phyloP scores from a whole-genome alignment of 2,329 filamentous ascomycete genomes.

The Taxawa tesnikishii region DNA sequence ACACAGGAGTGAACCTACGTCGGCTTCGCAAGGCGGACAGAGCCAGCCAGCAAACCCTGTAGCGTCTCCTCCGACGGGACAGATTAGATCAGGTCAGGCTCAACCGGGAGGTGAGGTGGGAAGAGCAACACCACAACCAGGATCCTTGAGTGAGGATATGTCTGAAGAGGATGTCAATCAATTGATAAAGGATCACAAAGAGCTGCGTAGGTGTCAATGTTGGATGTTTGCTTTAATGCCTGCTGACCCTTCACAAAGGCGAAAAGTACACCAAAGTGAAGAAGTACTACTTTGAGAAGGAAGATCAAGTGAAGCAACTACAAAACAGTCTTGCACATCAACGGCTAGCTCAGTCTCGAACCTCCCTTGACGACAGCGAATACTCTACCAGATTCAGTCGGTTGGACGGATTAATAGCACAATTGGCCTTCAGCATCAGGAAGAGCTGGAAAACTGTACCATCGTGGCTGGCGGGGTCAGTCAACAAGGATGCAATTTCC shows the following conservation, averaged over 20 bases:
- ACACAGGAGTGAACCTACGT: neutral
- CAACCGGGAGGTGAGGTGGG: slow-evolving; percentile 19
- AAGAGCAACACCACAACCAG: slow-evolving; percentile 33
- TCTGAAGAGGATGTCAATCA: slow-evolving; percentile 34
- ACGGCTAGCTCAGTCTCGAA: slow-evolving; percentile 85
- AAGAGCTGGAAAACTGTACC: slow-evolving; percentile 86
- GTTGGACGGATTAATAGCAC: slow-evolving; percentile 85
- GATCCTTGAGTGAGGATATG: slow-evolving; percentile 27
- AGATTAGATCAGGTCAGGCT: slow-evolving; percentile 6
- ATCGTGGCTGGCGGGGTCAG: slow-evolving; percentile 62
- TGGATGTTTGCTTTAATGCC: too few relatives aligned
- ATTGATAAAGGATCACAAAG: slow-evolving; percentile 37
- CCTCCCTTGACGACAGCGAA: slow-evolving; percentile 88
- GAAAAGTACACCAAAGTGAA: slow-evolving; percentile 98
- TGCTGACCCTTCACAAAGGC: slow-evolving; percentile 41
- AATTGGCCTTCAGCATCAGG: slow-evolving; percentile 88
- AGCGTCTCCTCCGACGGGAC: slow-evolving; percentile 12
- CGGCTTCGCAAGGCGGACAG: slow-evolving; percentile 4
- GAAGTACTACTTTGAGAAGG: slow-evolving; percentile 90
- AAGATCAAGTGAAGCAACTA: slow-evolving; percentile 78
- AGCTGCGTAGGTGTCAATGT: slow-evolving; percentile 28
- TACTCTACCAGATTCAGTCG: slow-evolving; percentile 82
- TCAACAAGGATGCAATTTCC: slow-evolving; percentile 74
- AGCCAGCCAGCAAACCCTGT: slow-evolving; percentile 7
- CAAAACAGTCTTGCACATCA: slow-evolving; percentile 98